Evolutionary conservation across 257 asterid species (phyloP), one percentile per base, ranked within the genome.

Genomic region (Dorcoceras hygrometricum): DNA sequence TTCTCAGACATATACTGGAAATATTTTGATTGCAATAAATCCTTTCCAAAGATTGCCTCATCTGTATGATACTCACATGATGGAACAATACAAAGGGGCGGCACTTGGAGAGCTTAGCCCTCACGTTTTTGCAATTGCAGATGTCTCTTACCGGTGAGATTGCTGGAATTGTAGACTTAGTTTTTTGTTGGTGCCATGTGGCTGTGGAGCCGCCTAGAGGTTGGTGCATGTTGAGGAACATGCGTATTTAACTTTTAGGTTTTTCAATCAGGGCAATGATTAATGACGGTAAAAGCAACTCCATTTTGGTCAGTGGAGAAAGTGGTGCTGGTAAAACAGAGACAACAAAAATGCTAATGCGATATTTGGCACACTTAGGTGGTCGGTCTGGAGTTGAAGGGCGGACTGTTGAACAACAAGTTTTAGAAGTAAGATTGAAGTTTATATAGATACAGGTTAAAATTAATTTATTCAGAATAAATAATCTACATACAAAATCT

Each of bases 271-370:
- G 99, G 86, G 97, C 92, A 82, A 90, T 94, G 99, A 75, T 85
- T 73, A 90, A 90, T 22, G 97, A 94, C 62, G 95, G 95, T 56
- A 94, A 84, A 80, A 88, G 99, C 88, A 94, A 94, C 81, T 85
- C 99, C 70, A 94, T 94, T 76, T 88, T 94, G 84, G 99, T 94
- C 75, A 94, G 99, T 79, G 97, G 99, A 63, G 99, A 94, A 82
- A 94, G 99, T 87, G 99, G 99, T 82, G 97, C 99, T 73, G 99
- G 99, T 76, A 94, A 94, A 76, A 94, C 99, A 68, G 99, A 94
- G 77, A 94, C 99, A 16, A 94, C 99, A 55, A 94, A 94, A 80
- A 94, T 94, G 99, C 82, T 94, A 65, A 94, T 94, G 99, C 84
- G 97, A 68, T 94, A 94, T 81, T 95, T 94, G 77, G 99, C 99